Conservation (phyloP, 2,329 filamentous ascomycete species). For the Fonsecaea monophora region DNA sequence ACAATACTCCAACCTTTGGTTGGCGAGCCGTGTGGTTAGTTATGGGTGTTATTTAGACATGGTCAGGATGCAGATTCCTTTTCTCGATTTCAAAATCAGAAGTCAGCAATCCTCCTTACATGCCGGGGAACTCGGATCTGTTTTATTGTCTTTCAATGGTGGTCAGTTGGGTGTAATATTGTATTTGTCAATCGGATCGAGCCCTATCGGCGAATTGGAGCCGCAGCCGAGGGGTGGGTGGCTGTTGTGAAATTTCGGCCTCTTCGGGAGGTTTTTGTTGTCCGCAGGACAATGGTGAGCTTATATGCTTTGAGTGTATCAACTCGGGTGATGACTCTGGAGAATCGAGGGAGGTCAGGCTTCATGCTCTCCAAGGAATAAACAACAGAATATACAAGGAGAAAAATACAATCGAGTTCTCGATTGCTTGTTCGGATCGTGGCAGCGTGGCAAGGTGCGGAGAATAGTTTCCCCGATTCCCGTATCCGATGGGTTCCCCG, state of each 20-base stretch:
- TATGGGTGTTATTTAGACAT: background rate
- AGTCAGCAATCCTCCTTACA: background rate
- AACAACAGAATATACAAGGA: background rate
- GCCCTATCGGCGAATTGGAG: background rate
- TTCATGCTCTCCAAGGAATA: background rate
- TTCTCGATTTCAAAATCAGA: background rate
- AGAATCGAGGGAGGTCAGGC: no score
- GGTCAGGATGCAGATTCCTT: background rate
- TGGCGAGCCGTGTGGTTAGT: background rate
- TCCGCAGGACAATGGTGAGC: background rate
- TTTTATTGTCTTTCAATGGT: background rate
- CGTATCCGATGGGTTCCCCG: background rate
- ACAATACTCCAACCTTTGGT: background rate
- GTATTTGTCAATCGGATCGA: constrained; percentile 4
- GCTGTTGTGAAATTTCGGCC: background rate
- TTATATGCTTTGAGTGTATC: background rate
- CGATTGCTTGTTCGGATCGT: background rate
- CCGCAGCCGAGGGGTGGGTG: background rate
- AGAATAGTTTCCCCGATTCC: background rate
- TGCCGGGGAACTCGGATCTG: background rate
- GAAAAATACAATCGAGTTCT: background rate
- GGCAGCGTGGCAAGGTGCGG: background rate
- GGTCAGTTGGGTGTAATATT: background rate
- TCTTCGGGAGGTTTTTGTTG: background rate
- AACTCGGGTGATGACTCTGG: background rate